Conservation (phyloP, 2,329 filamentous ascomycete genomes). For the Fusarium agapanthi region DNA sequence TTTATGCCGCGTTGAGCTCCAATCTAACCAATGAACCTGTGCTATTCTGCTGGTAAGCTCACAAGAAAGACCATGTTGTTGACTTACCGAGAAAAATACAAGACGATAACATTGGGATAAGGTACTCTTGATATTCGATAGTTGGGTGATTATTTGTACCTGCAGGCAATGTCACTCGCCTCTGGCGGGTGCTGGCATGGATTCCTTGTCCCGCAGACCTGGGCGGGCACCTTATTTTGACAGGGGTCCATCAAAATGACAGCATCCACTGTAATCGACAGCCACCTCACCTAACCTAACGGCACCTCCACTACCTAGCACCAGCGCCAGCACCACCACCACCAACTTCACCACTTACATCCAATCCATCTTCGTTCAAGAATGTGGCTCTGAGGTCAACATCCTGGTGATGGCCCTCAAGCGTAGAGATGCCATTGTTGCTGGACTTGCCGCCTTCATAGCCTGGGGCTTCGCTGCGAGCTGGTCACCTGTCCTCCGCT, state of each 20-base stretch:
- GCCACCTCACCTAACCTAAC: conserved; percentile 17
- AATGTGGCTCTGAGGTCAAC: conserved; percentile 45
- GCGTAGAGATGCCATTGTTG: conserved; percentile 75
- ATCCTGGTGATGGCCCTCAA: conserved; percentile 71
- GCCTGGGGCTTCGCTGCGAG: conserved; percentile 88
- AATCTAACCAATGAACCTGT: too few species aligned
- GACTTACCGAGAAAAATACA: too few species aligned
- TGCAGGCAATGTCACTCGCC: conserved; percentile 3
- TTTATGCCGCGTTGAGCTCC: neutral
- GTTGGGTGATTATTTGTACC: conserved; percentile 2
- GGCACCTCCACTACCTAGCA: conserved; percentile 24
- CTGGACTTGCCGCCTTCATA: conserved; percentile 76
- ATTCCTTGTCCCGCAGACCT: conserved; percentile 23
- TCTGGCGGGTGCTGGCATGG: conserved; percentile 18
- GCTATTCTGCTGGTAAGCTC: neutral
- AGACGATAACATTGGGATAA: neutral
- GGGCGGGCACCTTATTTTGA: conserved; percentile 1
- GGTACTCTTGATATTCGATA: neutral
- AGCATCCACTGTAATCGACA: conserved; percentile 40
- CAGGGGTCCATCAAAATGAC: conserved; percentile 36
- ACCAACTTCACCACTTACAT: conserved; percentile 31
- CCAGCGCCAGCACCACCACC: conserved; percentile 4
- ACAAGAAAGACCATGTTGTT: neutral
- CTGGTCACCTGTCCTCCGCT: conserved; percentile 85
- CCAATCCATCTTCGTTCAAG: conserved; percentile 34